Evolutionary conservation across 2,329 filamentous ascomycete genomes (phyloP), one percentile per base, ranked within the genome.

Genomic region (Fusarium redolens): DNA sequence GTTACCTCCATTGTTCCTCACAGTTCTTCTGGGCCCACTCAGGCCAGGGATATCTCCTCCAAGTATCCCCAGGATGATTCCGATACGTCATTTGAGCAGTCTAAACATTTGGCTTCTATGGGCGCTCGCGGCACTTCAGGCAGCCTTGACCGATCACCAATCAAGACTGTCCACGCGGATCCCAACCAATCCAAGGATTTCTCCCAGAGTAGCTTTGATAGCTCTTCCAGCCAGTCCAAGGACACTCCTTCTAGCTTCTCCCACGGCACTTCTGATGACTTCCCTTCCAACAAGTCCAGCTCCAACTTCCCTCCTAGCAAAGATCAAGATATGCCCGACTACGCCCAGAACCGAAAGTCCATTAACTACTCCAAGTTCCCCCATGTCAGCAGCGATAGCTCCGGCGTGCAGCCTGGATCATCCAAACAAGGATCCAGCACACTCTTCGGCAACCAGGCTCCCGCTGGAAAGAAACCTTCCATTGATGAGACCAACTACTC

Each of bases 21-120:
- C 14, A 25, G 12, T 4, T 44, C 44, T 4, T 58, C 65, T 11
- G 58, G 22, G 1, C 44, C 66, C 2, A 69, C 66, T 5, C 66
- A 69, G 14, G 66, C 66, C 4, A 59, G 22, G 14, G 66, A 69
- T 7, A 50, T 69, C 7, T 65, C 65, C 3, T 69, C 66, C 6
- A 54, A 57, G n/a, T 57, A 30, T 10, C 48, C 65, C 4, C 38
- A 52, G 7, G 25, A 48, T 4, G 31, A 28, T 17, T 33, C 65
- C 7, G 44, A 52, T 2, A 47, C n/a, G 18, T 33, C 66, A 0
- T 35, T 40, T 33, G 12, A 47, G 2, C 41, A 64, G 5, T 47
- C 66, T 0, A 69, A 41, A 44, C 15, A 47, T 3, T 20, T 11
- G 20, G 38, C 51, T 4, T 30, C 40, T 0, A 68, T 48, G 37